Evolutionary conservation across 73 alveolate species (phyloP).

Genomic region (Paramecium octaurelia): DNA sequence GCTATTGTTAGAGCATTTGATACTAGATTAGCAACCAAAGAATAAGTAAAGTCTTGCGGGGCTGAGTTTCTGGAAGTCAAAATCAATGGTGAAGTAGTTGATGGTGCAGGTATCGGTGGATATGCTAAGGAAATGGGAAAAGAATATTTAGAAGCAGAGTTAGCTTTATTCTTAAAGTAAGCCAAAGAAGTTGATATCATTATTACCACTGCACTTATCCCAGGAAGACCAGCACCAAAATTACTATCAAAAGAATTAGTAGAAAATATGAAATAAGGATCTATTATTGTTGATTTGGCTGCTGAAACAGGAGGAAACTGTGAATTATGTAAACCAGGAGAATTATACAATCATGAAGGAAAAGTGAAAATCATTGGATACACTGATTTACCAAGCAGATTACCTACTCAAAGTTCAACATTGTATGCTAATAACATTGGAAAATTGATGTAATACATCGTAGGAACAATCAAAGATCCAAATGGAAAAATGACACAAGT

Average conservation of each 20-base stretch:
- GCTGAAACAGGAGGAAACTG: conserved; percentile 87
- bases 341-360: conserved; percentile 68
- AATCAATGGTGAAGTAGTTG: conserved; percentile 71
- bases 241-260: conserved; percentile 69
- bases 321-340: conserved; percentile 67
- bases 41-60: conserved; percentile 73
- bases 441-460: conserved; percentile 68
- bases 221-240: conserved; percentile 80
- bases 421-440: conserved; percentile 74
- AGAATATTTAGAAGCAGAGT: conserved; percentile 65
- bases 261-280: conserved; percentile 74
- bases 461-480: conserved; percentile 66
- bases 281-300: conserved; percentile 80
- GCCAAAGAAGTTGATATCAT: conserved; percentile 73
- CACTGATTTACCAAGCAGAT: conserved; percentile 77
- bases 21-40: conserved; percentile 71
- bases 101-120: conserved; percentile 76
- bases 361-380: conserved; percentile 79
- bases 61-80: conserved; percentile 79
- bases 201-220: conserved; percentile 79
- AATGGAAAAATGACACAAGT: not conserved
- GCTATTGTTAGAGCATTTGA: conserved; percentile 74
- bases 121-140: conserved; percentile 72
- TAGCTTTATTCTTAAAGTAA: conserved; percentile 66
- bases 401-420: conserved; percentile 67